Percentiles rank a stretch among this genome's conserved stretches.
Evolutionary conservation across 2,329 filamentous ascomycete species (phyloP).

Genomic region (Colletotrichum sp.): DNA sequence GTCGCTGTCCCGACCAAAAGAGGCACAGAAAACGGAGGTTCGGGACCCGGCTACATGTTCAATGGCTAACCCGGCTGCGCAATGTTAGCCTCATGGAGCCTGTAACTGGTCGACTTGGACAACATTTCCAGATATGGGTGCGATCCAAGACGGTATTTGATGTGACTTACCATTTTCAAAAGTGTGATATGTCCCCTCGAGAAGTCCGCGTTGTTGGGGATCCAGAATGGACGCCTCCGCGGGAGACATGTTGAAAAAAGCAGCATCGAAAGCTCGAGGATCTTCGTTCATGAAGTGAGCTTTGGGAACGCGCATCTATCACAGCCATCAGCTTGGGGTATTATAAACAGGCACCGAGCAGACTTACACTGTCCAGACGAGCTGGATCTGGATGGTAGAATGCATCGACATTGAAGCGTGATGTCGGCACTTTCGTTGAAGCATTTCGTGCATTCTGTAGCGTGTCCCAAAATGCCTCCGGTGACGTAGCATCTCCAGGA

Average conservation of each 20-base stretch:
- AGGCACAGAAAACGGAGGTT: slow-evolving; percentile 54
- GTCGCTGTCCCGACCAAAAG: slow-evolving; percentile 47
- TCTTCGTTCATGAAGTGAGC: slow-evolving; percentile 6
- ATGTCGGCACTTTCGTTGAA: not conserved
- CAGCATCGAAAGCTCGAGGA: not conserved
- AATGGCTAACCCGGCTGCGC: slow-evolving; percentile 45
- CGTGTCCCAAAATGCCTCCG: not conserved
- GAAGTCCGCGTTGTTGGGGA: slow-evolving; percentile 54
- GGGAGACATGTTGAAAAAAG: slow-evolving; percentile 10
- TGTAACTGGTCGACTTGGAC: not conserved
- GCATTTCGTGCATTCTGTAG: not conserved
- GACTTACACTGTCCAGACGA: not conserved
- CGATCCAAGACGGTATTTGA: not conserved
- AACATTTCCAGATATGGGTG: not conserved
- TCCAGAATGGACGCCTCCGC: slow-evolving; percentile 37
- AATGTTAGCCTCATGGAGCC: not conserved
- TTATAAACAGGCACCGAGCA: not conserved
- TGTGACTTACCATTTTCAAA: slow-evolving; percentile 49
- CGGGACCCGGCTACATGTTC: slow-evolving; percentile 46
- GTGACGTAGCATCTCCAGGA: slow-evolving; percentile 13
- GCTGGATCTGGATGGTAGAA: not conserved
- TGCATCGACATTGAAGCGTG: not conserved
- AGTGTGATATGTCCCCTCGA: slow-evolving; percentile 55
- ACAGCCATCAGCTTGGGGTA: not conserved
- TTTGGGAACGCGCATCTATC: not conserved